phyloP scores from a whole-genome alignment of 2,329 filamentous ascomycete species.

The Blastomyces emzantsi region DNA sequence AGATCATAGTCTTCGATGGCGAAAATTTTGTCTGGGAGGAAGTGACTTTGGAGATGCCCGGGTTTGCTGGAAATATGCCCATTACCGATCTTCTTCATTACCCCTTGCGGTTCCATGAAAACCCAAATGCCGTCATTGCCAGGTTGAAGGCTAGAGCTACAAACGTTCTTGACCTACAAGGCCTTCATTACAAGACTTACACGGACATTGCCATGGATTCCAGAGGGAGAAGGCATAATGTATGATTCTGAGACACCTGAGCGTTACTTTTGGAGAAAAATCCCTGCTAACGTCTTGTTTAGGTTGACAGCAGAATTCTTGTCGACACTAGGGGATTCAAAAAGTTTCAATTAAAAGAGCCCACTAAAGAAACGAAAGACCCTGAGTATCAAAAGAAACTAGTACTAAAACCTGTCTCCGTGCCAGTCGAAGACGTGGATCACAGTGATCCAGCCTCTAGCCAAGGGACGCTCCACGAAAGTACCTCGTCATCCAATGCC shows the following conservation, averaged over 20 bases:
- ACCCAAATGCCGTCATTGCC: conserved; percentile 23
- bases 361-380: background rate
- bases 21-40: conserved; percentile 35
- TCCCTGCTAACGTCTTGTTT: conserved; percentile 23
- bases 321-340: conserved; percentile 38
- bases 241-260: background rate
- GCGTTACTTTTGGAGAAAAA: background rate
- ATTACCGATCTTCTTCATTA: conserved; percentile 35
- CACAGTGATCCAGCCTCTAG: background rate
- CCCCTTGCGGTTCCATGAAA: conserved; percentile 28
- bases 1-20: conserved; percentile 6
- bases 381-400: background rate
- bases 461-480: background rate
- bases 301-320: conserved; percentile 36
- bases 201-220: conserved; percentile 33
- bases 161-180: conserved; percentile 37
- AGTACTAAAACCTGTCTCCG: background rate
- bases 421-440: background rate
- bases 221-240: conserved; percentile 3
- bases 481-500: background rate
- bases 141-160: conserved; percentile 30
- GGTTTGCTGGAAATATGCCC: conserved; percentile 36
- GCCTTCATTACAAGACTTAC: conserved; percentile 37
- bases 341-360: conserved; percentile 31
- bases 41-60: conserved; percentile 21